Percentiles rank a stretch among this genome's conserved stretches.
phyloP scores from a whole-genome alignment of 345 rosid species.

The Citrus trifoliata region DNA sequence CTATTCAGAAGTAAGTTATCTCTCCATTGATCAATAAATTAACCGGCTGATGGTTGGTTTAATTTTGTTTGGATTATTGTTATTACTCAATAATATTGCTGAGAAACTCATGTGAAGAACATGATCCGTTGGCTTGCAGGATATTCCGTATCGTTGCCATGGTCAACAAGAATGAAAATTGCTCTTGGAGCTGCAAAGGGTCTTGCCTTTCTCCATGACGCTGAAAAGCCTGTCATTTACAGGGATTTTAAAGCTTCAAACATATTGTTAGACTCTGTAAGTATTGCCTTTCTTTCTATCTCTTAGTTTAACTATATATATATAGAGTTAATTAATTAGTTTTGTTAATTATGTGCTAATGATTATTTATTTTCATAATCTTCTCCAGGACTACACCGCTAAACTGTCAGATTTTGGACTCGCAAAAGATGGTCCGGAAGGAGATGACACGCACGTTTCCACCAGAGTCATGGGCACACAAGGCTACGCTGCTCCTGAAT shows the following conservation, averaged over 20 bases:
- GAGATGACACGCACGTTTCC: slow-evolving; percentile 89
- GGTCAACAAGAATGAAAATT: slow-evolving; percentile 92
- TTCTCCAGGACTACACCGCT: slow-evolving; percentile 64
- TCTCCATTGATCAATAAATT: not conserved
- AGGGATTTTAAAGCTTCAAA: slow-evolving; percentile 91
- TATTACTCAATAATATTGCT: too few relatives aligned
- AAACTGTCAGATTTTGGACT: slow-evolving; percentile 89
- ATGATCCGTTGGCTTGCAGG: slow-evolving; percentile 34
- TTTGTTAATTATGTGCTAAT: not conserved
- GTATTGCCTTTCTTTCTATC: not conserved
- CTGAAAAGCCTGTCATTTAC: slow-evolving; percentile 82
- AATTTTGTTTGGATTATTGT: too few relatives aligned
- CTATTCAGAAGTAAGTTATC: slow-evolving; percentile 65
- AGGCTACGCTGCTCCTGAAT: slow-evolving; percentile 96
- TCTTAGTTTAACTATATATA: too few relatives aligned
- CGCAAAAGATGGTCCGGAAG: slow-evolving; percentile 96
- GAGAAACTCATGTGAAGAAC: too few relatives aligned
- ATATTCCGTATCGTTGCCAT: slow-evolving; percentile 70
- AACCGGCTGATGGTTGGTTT: too few relatives aligned
- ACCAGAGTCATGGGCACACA: slow-evolving; percentile 95
- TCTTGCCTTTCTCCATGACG: slow-evolving; percentile 83
- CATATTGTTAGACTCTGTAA: slow-evolving; percentile 81
- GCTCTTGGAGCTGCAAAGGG: slow-evolving; percentile 95
- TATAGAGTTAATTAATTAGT: not conserved
- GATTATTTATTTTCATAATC: not conserved